Evolutionary conservation across 768 basidiomycete genomes (phyloP).

Genomic region (Hypholoma fasciculare): DNA sequence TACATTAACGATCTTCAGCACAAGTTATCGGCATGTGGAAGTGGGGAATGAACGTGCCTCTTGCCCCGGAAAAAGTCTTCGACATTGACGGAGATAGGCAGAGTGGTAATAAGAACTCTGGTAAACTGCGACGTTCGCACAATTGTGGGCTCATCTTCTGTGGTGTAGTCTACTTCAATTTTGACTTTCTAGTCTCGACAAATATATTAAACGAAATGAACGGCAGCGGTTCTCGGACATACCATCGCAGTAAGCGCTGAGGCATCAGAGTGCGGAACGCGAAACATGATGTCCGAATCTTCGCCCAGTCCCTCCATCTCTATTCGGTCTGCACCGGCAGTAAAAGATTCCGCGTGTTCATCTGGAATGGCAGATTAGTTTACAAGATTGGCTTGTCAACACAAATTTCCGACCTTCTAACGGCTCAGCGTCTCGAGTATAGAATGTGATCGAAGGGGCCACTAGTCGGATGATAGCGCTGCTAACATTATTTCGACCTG

Average conservation of each 20-base stretch:
- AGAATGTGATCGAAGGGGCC: slow-evolving; percentile 56
- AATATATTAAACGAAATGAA: neutral
- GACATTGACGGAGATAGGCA: slow-evolving; percentile 91
- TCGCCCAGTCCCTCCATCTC: slow-evolving; percentile 47
- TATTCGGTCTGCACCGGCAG: slow-evolving; percentile 43
- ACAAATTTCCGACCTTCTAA: slow-evolving; percentile 29
- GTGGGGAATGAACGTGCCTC: slow-evolving; percentile 46
- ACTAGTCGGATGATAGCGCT: slow-evolving; percentile 54
- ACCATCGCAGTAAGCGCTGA: slow-evolving; percentile 65
- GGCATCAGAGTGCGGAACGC: slow-evolving; percentile 67
- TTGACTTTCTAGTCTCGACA: slow-evolving; percentile 57
- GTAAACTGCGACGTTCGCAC: slow-evolving; percentile 54
- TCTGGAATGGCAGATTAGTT: slow-evolving; percentile 1
- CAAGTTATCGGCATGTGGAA: neutral
- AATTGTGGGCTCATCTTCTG: slow-evolving; percentile 49
- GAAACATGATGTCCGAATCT: slow-evolving; percentile 45
- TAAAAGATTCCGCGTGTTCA: slow-evolving; percentile 23
- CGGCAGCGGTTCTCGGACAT: slow-evolving; percentile 18
- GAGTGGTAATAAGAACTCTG: slow-evolving; percentile 59
- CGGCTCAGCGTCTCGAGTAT: slow-evolving; percentile 40
- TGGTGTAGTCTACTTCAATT: slow-evolving; percentile 68
- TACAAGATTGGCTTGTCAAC: neutral
- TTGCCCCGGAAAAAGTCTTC: slow-evolving; percentile 93
- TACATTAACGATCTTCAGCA: slow-evolving; percentile 27
- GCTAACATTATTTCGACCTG: slow-evolving; percentile 68